phyloP scores from a whole-genome alignment of 768 basidiomycete species.

The Gloeostereum incarnatum region DNA sequence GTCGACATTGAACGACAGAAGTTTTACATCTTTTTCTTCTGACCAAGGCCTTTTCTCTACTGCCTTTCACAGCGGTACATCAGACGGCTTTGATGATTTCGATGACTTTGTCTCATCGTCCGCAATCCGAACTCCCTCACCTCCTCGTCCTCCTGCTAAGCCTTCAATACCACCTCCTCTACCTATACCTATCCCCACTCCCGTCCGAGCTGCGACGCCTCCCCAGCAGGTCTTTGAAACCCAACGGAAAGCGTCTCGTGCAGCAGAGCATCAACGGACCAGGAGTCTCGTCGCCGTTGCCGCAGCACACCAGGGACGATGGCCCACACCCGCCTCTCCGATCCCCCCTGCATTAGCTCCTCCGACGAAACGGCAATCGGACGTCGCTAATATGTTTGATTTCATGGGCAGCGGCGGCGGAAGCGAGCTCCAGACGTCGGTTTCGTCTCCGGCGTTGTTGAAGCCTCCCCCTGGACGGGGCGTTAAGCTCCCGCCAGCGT shows the following conservation, averaged over 20 bases:
- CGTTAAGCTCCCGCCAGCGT: conserved; percentile 7
- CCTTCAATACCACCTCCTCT: conserved; percentile 6
- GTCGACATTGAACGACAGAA: conserved; percentile 12
- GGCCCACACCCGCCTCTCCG: conserved; percentile 40
- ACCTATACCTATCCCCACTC: background rate
- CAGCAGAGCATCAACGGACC: conserved; percentile 46
- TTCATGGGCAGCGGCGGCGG: conserved; percentile 15
- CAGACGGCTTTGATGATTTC: conserved; percentile 14
- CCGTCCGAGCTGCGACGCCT: conserved; percentile 4
- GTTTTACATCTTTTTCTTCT: conserved; percentile 14
- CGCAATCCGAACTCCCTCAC: conserved; percentile 33
- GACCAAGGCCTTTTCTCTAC: conserved; percentile 13
- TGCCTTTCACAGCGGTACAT: conserved; percentile 1
- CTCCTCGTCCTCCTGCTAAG: conserved; percentile 33
- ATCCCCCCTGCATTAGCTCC: conserved; percentile 29
- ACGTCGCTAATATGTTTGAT: conserved; percentile 14
- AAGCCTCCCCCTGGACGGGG: conserved; percentile 11
- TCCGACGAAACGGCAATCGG: conserved; percentile 13
- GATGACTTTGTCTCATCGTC: conserved; percentile 26
- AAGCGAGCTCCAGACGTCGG: conserved; percentile 8
- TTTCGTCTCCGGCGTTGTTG: conserved; percentile 11
- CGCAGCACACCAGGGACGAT: conserved; percentile 12
- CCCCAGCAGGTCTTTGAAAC: conserved; percentile 10
- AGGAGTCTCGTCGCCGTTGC: conserved; percentile 25
- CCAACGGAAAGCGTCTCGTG: conserved; percentile 21